These are phyloP conservation scores for Aspergillus piperis DNA, from an alignment of 2,329 filamentous ascomycete genomes.

Conservation along the genomic window DNA sequence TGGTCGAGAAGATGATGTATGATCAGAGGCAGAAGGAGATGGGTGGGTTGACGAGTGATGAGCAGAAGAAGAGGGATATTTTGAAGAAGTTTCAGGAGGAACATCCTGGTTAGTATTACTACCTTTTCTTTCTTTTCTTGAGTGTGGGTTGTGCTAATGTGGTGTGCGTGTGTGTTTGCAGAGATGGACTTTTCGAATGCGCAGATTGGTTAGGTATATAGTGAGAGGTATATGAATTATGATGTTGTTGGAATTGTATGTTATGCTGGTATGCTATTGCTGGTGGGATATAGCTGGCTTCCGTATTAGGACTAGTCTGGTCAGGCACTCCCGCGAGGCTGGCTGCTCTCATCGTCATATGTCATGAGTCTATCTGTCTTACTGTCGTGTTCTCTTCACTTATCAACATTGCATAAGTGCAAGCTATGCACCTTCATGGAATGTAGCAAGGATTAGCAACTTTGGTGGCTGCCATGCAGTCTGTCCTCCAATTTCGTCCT, in stretches of 20 bases:
- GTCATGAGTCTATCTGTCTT: neutral
- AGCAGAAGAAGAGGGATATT: constrained; percentile 92
- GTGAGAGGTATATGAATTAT: constrained; percentile 22
- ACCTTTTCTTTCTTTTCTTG: neutral
- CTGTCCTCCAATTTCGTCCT: constrained; percentile 28
- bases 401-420: neutral
- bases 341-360: neutral
- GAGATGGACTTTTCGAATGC: constrained; percentile 70
- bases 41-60: constrained; percentile 85
- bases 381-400: neutral
- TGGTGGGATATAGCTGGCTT: neutral
- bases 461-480: constrained; percentile 17
- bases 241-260: neutral
- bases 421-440: neutral
- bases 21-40: constrained; percentile 96
- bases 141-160: neutral
- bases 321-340: neutral
- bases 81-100: constrained; percentile 89
- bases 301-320: neutral
- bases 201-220: constrained; percentile 54
- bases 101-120: constrained; percentile 53
- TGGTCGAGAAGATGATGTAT: constrained; percentile 99
- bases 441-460: neutral
- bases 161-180: constrained; percentile 20
- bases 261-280: neutral